Base-by-base conservation (phyloP, 768 basidiomycete species). In the Rhodotorula diobovata region DNA sequence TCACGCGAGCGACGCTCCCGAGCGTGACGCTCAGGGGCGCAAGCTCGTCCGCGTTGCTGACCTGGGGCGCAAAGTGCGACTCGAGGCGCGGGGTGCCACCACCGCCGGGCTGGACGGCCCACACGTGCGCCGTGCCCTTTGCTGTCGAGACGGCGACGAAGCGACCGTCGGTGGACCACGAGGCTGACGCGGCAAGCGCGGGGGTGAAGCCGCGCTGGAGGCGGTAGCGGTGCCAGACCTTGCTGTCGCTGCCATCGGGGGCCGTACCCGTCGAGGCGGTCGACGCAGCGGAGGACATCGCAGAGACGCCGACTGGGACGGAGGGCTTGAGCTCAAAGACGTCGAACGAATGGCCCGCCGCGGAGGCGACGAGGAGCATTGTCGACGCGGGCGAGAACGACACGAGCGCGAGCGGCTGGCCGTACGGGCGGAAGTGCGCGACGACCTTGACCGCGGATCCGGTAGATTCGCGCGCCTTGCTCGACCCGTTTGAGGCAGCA, bases 171-270 rank as follows among this genome's bases (percentile, higher is more conserved):
- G 39, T 4, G 3, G 75, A 53, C 77, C 77, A 77, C 2, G 46
- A n/a, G 0, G 67, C 63, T 5, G 58, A 14, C 0, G 61, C 39
- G 0, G 70, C 60, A 21, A 32, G 43, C 20, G 75, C 77, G 3
- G 64, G 41, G 9, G 71, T 77, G 35, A 61, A 64, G 21, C 77
- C 77, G 0, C 77, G 66, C 14, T 67, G 58, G 21, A 77, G 73
- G 15, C 75, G 32, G 62, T 77, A 76, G 14, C 77, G 75, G 54
- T 77, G 77, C 77, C 75, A 77, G 12, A 75, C 77, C 23, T 73
- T 73, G 35, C 68, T 68, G 63, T 18, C 50, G 39, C 23, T 34
- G 55, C 21, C 51, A n/a, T 10, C 35, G 63, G n/a, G n/a, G 5
- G 39, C 12, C 6, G 67, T 2, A 4, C 54, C 54, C 35, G 63